These are phyloP conservation scores for Nephromyces sp. DNA, from an alignment of 169 alveolate species.

Conservation along the genomic window DNA sequence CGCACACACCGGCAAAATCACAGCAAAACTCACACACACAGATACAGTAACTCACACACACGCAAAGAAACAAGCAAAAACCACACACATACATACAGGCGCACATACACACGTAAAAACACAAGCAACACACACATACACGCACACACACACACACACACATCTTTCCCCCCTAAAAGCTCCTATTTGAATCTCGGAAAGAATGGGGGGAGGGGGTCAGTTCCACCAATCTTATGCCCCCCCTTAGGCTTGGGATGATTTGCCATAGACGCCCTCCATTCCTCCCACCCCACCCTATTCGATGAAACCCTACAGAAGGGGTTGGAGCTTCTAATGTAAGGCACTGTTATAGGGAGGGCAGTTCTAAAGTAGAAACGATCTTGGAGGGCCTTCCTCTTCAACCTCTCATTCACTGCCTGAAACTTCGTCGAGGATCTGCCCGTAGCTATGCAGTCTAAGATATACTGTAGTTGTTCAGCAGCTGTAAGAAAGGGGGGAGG, in stretches of 20 bases:
- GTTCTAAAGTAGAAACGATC: conserved; percentile 10
- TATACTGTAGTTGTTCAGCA: conserved; percentile 23
- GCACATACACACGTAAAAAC: too few relatives aligned
- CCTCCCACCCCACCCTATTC: conserved; percentile 44
- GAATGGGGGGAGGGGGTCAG: conserved; percentile 50
- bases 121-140: too few relatives aligned
- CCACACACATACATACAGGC: too few relatives aligned
- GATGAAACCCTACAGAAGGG: conserved; percentile 48
- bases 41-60: too few relatives aligned
- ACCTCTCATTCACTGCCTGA: background rate
- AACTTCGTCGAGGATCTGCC: conserved; percentile 10
- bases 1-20: too few relatives aligned
- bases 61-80: too few relatives aligned
- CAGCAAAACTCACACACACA: too few relatives aligned
- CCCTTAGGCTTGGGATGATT: conserved; percentile 44
- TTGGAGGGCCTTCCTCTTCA: too few relatives aligned
- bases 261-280: conserved; percentile 18
- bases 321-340: conserved; percentile 42
- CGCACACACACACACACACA: too few relatives aligned
- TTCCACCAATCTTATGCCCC: conserved; percentile 42
- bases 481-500: background rate
- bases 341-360: conserved; percentile 47
- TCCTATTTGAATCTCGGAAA: conserved; percentile 43
- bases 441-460: background rate
- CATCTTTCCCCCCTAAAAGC: too few relatives aligned